These are phyloP conservation scores for Eimeria maxima DNA, from an alignment of 169 alveolate genomes.

Conservation along the genomic window DNA sequence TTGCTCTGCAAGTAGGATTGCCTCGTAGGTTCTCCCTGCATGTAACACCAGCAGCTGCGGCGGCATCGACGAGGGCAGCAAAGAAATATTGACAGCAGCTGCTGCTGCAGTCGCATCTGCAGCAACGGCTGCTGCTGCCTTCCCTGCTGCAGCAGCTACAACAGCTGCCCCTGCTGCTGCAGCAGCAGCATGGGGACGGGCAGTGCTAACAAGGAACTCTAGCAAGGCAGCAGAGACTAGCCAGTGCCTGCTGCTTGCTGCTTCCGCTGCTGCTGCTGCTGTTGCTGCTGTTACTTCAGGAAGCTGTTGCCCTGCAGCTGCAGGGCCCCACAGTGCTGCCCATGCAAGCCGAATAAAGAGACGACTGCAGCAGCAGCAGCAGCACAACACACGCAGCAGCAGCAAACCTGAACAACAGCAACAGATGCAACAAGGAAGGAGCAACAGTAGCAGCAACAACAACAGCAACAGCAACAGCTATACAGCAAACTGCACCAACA, in stretches of 20 bases:
- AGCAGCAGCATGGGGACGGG: conserved; percentile 36
- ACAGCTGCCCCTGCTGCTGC: conserved; percentile 36
- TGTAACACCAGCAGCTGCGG: conserved; percentile 48
- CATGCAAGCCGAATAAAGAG: conserved; percentile 2
- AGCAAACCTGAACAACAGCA: no score
- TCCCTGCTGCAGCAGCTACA: neutral
- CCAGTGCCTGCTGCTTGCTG: neutral
- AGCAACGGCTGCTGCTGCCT: conserved; percentile 21
- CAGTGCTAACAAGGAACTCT: neutral
- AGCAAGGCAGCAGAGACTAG: conserved; percentile 53
- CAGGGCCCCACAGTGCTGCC: conserved; percentile 29
- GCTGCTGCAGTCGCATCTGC: neutral
- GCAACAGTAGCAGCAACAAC: conserved; percentile 15
- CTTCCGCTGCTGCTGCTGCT: conserved; percentile 39
- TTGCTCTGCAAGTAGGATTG: conserved; percentile 48
- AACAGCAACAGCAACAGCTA: neutral
- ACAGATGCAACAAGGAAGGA: no score
- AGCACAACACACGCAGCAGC: neutral
- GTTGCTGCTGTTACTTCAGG: neutral
- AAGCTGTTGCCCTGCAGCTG: conserved; percentile 17
- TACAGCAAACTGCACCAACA: conserved; percentile 2
- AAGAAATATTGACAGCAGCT: neutral
- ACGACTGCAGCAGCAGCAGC: conserved; percentile 39
- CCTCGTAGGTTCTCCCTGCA: conserved; percentile 14
- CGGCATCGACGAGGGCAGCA: conserved; percentile 22